These are phyloP conservation scores for Alternaria arborescens DNA, from an alignment of 2,329 filamentous ascomycete species.

Conservation along the genomic window DNA sequence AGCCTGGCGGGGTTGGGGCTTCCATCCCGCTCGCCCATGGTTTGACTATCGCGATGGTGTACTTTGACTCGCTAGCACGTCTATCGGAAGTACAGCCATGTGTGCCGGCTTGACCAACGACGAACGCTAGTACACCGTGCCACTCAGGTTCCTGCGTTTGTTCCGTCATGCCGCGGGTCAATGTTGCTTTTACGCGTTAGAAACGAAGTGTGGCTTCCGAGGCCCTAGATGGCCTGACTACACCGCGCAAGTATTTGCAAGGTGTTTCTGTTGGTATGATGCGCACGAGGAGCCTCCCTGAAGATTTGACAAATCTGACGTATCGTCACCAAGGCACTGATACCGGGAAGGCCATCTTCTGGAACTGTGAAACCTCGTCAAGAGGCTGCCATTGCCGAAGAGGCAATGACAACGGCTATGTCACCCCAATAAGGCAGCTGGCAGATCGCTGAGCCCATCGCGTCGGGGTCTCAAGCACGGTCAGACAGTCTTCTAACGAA, in stretches of 20 bases:
- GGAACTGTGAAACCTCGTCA: slow-evolving; percentile 39
- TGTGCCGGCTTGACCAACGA: slow-evolving; percentile 20
- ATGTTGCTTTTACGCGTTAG: slow-evolving; percentile 20
- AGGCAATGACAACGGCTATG: slow-evolving; percentile 33
- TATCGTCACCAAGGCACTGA: slow-evolving; percentile 23
- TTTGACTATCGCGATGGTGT: slow-evolving; percentile 21
- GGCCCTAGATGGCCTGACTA: slow-evolving; percentile 21
- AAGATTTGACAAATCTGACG: slow-evolving; percentile 26
- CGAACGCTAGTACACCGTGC: slow-evolving; percentile 13
- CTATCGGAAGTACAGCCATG: slow-evolving; percentile 16
- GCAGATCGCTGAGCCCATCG: slow-evolving; percentile 28
- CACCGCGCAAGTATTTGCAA: slow-evolving; percentile 21
- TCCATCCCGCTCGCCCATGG: slow-evolving; percentile 25
- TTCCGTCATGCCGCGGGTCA: slow-evolving; percentile 18
- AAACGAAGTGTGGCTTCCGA: slow-evolving; percentile 8
- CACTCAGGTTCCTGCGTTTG: slow-evolving; percentile 21
- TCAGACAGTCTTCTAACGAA: slow-evolving; percentile 34
- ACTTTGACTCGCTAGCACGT: slow-evolving; percentile 31
- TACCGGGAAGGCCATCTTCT: slow-evolving; percentile 16
- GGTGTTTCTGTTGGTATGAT: slow-evolving; percentile 5
- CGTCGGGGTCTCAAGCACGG: slow-evolving; percentile 38
- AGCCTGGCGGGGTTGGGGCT: slow-evolving; percentile 39
- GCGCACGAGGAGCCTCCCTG: slow-evolving; percentile 13
- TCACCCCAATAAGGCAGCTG: slow-evolving; percentile 41
- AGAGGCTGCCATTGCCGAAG: slow-evolving; percentile 32